Evolutionary conservation across 371 early-diverging fungal genomes (phyloP).

Genomic region (Mortierella sp.): DNA sequence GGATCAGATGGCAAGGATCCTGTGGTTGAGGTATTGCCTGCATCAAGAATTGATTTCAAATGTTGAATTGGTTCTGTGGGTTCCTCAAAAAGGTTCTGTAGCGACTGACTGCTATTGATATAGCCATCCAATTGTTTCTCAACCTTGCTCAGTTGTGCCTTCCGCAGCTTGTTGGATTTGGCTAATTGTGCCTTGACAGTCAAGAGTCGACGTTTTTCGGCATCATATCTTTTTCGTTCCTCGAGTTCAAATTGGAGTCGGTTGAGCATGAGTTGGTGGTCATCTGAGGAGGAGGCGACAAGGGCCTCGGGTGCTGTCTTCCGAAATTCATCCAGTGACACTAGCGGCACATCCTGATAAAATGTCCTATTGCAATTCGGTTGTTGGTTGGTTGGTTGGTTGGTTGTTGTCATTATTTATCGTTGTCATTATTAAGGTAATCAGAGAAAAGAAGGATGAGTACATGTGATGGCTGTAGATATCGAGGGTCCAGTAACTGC

Average conservation of each 20-base stretch:
- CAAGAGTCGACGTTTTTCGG: slow-evolving; percentile 43
- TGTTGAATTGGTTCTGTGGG: neutral
- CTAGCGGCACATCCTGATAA: slow-evolving; percentile 47
- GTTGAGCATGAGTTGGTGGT: slow-evolving; percentile 41
- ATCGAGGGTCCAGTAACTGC: no score
- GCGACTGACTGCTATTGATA: slow-evolving; percentile 33
- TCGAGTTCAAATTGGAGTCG: slow-evolving; percentile 51
- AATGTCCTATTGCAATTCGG: slow-evolving; percentile 20
- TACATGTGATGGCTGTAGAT: neutral
- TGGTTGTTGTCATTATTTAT: neutral
- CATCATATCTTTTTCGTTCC: slow-evolving; percentile 46
- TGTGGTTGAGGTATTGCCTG: no score
- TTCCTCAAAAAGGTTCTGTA: slow-evolving; percentile 38
- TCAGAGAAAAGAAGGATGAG: neutral
- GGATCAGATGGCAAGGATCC: no score
- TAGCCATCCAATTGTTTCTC: slow-evolving; percentile 41
- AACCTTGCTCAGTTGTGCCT: slow-evolving; percentile 28
- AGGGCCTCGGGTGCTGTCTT: slow-evolving; percentile 30
- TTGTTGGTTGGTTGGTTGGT: no score
- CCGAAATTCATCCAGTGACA: slow-evolving; percentile 36
- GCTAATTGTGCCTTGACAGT: slow-evolving; percentile 33
- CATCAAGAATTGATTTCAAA: no score
- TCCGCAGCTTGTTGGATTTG: slow-evolving; percentile 43
- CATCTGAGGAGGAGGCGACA: slow-evolving; percentile 10
- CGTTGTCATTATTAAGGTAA: neutral